phyloP scores from a whole-genome alignment of 192 early-diverging fungal genomes.

The Mortierella antarctica region DNA sequence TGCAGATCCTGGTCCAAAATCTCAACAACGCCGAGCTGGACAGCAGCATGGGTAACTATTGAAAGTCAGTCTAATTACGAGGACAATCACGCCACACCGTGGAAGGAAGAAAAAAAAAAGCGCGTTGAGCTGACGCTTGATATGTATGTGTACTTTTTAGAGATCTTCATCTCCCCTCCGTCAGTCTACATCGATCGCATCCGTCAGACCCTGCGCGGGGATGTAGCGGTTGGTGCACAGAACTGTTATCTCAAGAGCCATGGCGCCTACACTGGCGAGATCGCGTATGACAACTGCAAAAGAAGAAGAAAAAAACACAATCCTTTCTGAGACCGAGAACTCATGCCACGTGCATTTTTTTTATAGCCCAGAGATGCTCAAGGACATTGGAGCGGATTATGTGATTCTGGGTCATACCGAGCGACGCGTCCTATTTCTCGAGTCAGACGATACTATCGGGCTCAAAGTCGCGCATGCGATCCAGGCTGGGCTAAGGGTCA shows the following conservation, averaged over 20 bases:
- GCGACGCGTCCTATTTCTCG: constrained; percentile 88
- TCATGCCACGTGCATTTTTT: too few relatives aligned
- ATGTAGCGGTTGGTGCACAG: constrained; percentile 92
- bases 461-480: constrained; percentile 89
- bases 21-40: constrained; percentile 76
- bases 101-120: too few relatives aligned
- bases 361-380: constrained; percentile 84
- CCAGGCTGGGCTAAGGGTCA: constrained; percentile 84
- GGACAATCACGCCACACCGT: neutral
- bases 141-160: constrained; percentile 51
- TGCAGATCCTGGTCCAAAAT: constrained; percentile 74
- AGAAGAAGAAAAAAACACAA: neutral
- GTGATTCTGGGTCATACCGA: constrained; percentile 98
- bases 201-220: constrained; percentile 73
- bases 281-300: constrained; percentile 59
- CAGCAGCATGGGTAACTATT: constrained; percentile 68
- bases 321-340: neutral
- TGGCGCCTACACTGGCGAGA: constrained; percentile 97
- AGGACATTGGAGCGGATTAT: constrained; percentile 93
- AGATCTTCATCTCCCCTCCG: constrained; percentile 96
- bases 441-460: constrained; percentile 86
- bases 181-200: constrained; percentile 84
- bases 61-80: neutral
- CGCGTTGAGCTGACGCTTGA: neutral
- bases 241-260: constrained; percentile 84